These are phyloP conservation scores for Dactylellina cionopaga DNA, from an alignment of 2,329 filamentous ascomycete species.

Conservation along the genomic window DNA sequence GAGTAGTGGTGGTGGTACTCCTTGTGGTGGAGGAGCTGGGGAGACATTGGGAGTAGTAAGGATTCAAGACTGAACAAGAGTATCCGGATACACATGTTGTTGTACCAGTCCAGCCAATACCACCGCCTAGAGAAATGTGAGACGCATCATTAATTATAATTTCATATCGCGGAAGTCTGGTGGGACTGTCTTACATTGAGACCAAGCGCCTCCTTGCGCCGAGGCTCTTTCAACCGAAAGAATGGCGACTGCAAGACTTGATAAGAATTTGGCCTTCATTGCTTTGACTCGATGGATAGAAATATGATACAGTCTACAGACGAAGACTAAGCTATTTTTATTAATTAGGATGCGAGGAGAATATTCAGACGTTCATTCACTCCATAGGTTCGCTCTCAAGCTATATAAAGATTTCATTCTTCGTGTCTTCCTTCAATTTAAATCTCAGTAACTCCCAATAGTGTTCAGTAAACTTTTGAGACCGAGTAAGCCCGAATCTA, in stretches of 20 bases:
- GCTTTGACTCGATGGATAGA: no score
- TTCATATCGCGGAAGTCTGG: neutral
- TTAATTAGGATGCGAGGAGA: no score
- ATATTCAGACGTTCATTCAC: no score
- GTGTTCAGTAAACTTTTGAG: no score
- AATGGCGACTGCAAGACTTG: neutral
- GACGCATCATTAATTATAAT: neutral
- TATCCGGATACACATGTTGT: constrained; percentile 53
- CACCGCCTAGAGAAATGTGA: constrained; percentile 55
- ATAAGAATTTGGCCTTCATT: constrained; percentile 2
- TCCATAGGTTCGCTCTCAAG: no score
- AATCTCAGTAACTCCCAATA: no score
- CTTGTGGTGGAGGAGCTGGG: constrained; percentile 14
- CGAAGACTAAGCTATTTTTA: no score
- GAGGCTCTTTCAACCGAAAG: neutral
- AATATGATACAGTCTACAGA: no score
- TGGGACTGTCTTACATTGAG: constrained; percentile 20
- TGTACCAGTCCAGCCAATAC: constrained; percentile 52
- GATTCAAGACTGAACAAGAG: constrained; percentile 50
- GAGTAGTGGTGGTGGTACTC: constrained; percentile 8
- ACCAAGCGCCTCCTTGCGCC: constrained; percentile 29
- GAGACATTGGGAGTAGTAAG: constrained; percentile 56
- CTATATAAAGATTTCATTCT: no score
- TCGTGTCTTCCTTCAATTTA: no score
- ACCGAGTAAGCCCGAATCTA: no score